phyloP scores from a whole-genome alignment of 805 yeast genomes.

The Hanseniaspora nectarophila region DNA sequence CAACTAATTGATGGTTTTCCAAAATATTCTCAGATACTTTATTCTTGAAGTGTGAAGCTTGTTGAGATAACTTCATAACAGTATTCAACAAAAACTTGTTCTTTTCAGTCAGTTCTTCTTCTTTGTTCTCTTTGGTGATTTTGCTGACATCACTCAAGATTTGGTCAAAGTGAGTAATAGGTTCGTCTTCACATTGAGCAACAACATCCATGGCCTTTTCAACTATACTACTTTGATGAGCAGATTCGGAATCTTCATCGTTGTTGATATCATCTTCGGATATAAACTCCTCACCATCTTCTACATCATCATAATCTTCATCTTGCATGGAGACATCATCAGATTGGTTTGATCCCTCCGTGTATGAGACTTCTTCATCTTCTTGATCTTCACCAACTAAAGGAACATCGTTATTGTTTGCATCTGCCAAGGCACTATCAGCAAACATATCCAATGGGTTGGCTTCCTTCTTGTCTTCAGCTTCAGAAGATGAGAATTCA shows the following conservation, averaged over 20 bases:
- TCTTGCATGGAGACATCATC: slow-evolving; percentile 22
- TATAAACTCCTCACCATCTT: neutral
- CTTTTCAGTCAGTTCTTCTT: neutral
- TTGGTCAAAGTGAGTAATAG: slow-evolving; percentile 8
- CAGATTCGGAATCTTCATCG: neutral
- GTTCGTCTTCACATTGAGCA: neutral
- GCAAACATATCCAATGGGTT: neutral
- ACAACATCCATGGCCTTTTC: neutral
- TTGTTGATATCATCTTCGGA: neutral
- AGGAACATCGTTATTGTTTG: neutral
- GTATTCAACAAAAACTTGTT: neutral
- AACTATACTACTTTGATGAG: neutral
- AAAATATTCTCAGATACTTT: neutral
- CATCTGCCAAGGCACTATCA: slow-evolving; percentile 1
- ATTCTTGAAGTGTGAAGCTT: slow-evolving; percentile 5
- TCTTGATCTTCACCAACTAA: neutral
- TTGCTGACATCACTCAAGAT: slow-evolving; percentile 2
- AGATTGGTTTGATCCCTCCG: slow-evolving; percentile 23
- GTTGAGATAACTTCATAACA: slow-evolving; percentile 2
- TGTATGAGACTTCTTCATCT: slow-evolving; percentile 13
- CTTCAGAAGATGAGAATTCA: neutral
- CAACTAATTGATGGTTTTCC: slow-evolving; percentile 15
- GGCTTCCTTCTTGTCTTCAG: neutral
- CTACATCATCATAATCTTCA: slow-evolving; percentile 17
- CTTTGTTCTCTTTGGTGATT: neutral